phyloP scores from a whole-genome alignment of 495 filamentous ascomycete species.

The Margaritispora aquatica region DNA sequence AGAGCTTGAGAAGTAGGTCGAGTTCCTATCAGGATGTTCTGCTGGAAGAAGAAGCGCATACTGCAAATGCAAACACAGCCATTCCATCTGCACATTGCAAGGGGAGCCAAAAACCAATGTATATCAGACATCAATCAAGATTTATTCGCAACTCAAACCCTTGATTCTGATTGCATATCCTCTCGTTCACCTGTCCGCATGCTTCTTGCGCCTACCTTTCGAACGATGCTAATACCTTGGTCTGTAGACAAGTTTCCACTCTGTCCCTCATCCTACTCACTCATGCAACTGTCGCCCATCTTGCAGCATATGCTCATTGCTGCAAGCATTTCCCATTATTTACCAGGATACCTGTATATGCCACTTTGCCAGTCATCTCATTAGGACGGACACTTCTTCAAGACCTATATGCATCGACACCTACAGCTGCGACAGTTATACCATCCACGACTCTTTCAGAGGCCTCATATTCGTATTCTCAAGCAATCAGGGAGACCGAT shows the following conservation, averaged over 20 bases:
- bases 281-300: constrained; percentile 82
- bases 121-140: constrained; percentile 25
- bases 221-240: constrained; percentile 9
- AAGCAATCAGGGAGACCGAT: constrained; percentile 30
- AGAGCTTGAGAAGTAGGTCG: constrained; percentile 78
- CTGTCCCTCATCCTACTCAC: constrained; percentile 93
- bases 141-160: constrained; percentile 3
- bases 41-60: background rate
- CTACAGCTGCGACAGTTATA: constrained; percentile 77
- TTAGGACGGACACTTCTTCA: constrained; percentile 86
- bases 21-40: constrained; percentile 3
- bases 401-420: constrained; percentile 87
- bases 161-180: constrained; percentile 8
- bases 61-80: background rate
- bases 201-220: background rate
- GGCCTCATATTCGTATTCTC: constrained; percentile 50
- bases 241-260: constrained; percentile 70
- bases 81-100: too few relatives aligned
- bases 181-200: background rate
- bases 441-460: constrained; percentile 62
- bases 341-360: constrained; percentile 90
- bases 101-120: background rate
- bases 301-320: constrained; percentile 92
- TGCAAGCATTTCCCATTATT: constrained; percentile 95
- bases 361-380: constrained; percentile 86